Percentiles rank a stretch among this genome's conserved stretches.
Conservation (phyloP, 768 basidiomycete species). For the Cubamyces sp. region DNA sequence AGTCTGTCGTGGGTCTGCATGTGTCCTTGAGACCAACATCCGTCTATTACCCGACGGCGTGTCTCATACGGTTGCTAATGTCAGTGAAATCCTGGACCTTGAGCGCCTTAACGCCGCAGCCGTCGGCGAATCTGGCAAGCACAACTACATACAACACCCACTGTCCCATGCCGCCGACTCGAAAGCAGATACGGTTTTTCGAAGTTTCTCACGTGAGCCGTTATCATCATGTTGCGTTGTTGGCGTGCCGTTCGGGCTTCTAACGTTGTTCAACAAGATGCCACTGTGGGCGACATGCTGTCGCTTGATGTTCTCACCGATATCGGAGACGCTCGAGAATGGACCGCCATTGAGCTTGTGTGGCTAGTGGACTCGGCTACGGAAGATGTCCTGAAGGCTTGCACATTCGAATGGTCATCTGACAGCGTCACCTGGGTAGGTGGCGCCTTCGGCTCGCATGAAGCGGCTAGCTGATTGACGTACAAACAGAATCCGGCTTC, state of each 20-base stretch:
- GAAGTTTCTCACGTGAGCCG: conserved; percentile 49
- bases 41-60: conserved; percentile 42
- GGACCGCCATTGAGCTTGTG: conserved; percentile 35
- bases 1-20: conserved; percentile 37
- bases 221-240: neutral
- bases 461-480: neutral
- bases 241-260: neutral
- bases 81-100: conserved; percentile 46
- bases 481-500: conserved; percentile 11
- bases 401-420: conserved; percentile 27
- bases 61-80: conserved; percentile 30
- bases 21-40: conserved; percentile 58
- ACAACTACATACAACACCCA: conserved; percentile 48
- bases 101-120: conserved; percentile 40
- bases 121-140: conserved; percentile 40
- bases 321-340: conserved; percentile 27
- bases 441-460: neutral
- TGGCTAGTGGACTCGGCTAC: conserved; percentile 43
- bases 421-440: conserved; percentile 32
- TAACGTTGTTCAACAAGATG: conserved; percentile 25
- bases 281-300: conserved; percentile 42
- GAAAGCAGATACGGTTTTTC: conserved; percentile 51
- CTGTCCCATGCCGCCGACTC: conserved; percentile 63
- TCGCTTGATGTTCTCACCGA: conserved; percentile 42
- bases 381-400: conserved; percentile 27